Base-by-base conservation (phyloP, 306 rosid genomes). In the Trichosanthes truncata region DNA sequence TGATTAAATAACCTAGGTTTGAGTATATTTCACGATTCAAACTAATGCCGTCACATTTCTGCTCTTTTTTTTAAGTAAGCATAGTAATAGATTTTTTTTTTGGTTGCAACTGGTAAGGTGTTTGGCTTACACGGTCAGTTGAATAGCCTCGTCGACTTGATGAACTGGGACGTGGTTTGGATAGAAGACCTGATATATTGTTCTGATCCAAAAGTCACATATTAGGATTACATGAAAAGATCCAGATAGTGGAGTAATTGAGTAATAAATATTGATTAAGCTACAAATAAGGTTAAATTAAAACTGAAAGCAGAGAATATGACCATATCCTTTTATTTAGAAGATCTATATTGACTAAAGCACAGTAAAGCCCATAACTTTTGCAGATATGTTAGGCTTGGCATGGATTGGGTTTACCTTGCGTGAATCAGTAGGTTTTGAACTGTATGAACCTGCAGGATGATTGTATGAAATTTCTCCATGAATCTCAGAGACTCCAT, bases 111-210 rank as follows among this genome's bases (percentile, higher is more conserved):
- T 21, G 5, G 68, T 26, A 33, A 59, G 36, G 55, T 9, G 48
- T 79, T 89, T 82, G 25, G 81, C 98, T 89, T 74, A 74, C 98
- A 26, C 92, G 96, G 79, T 93, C 98, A 25, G 84, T 65, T 59
- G 17, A 12, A 45, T 29, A 49, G 12, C 83, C 21, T 89, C 82
- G 86, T 79, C 83, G 80, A 78, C 57, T 89, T 69, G 86, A 62
- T 78, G 76, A 63, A 61, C 82, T 69, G 67, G 68, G 29, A 80
- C 33, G 83, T 66, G 83, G 77, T 78, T 49, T 90, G 77, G 88
- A 86, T 65, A 33, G 87, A 49, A 79, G 77, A 81, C 78, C 79
- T 57, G 84, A 84, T 75, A 87, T 82, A 23, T 71, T 71, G 18
- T 71, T 46, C 77, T 71, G 77, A 3, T 43, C 57, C 57, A 5